A percentile compares a stretch with the other conserved stretches of the same genome.
phyloP scores from a whole-genome alignment of 2,329 filamentous ascomycete species.

The Plenodomus lindquistii region DNA sequence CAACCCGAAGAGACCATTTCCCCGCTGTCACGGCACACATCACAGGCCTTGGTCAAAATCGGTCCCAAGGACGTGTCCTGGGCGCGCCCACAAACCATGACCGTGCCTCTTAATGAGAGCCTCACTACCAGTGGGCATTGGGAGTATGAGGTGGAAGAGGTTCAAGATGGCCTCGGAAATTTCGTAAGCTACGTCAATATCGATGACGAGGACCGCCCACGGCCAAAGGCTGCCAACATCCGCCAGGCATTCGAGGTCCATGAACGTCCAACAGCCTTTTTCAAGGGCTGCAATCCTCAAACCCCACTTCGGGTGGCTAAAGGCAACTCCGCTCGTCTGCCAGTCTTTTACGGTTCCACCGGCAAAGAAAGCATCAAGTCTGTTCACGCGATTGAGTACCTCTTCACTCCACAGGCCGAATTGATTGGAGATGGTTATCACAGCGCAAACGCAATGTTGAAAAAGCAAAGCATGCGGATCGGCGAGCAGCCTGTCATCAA shows the following conservation, averaged over 20 bases:
- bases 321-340: constrained; percentile 68
- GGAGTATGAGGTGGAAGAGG: constrained; percentile 89
- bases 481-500: constrained; percentile 70
- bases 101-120: constrained; percentile 87
- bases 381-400: constrained; percentile 75
- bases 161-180: constrained; percentile 90
- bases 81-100: constrained; percentile 75
- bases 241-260: constrained; percentile 82
- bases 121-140: constrained; percentile 78
- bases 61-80: constrained; percentile 73
- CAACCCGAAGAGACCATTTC: constrained; percentile 86
- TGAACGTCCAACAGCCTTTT: constrained; percentile 75
- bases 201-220: constrained; percentile 66
- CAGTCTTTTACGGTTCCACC: constrained; percentile 69
- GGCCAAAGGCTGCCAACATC: constrained; percentile 64
- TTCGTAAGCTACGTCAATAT: constrained; percentile 71
- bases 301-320: constrained; percentile 83
- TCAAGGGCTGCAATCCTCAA: constrained; percentile 77
- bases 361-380: constrained; percentile 63
- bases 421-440: constrained; percentile 73
- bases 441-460: constrained; percentile 57
- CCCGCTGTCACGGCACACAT: constrained; percentile 67
- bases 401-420: constrained; percentile 75
- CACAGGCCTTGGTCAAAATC: constrained; percentile 61
- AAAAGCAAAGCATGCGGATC: constrained; percentile 64